These are phyloP conservation scores for Leishmania gerbilli DNA, from an alignment of 208 protist genomes.

Conservation along the genomic window DNA sequence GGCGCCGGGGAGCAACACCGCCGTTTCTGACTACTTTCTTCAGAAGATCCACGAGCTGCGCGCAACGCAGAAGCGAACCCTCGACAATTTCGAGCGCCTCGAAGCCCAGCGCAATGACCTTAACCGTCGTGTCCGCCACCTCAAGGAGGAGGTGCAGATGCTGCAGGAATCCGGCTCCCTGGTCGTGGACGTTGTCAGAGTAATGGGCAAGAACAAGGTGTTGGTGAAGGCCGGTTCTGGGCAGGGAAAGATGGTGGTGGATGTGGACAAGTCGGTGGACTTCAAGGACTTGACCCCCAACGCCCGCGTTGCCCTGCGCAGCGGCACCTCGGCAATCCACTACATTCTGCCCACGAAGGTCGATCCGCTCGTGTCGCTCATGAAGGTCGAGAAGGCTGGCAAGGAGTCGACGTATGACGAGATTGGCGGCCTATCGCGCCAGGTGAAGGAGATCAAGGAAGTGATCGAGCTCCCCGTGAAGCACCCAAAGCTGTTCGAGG, in stretches of 20 bases:
- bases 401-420: constrained; percentile 99
- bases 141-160: constrained; percentile 99
- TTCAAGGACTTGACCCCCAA: constrained; percentile 93
- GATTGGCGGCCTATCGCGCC: constrained; percentile 99
- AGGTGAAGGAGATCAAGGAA: constrained; percentile 97
- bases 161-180: constrained; percentile 98
- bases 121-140: constrained; percentile 94
- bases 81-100: constrained; percentile 87
- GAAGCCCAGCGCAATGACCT: constrained; percentile 90
- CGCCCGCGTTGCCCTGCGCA: constrained; percentile 97
- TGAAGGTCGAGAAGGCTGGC: constrained; percentile 99
- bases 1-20: constrained; percentile 31
- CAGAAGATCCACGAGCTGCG: constrained; percentile 92
- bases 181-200: constrained; percentile 99
- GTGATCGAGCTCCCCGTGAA: constrained; percentile 87
- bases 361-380: constrained; percentile 99
- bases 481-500: constrained; percentile 99
- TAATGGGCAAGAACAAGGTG: constrained; percentile 98
- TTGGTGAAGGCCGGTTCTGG: constrained; percentile 95
- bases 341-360: constrained; percentile 99
- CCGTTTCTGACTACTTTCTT: constrained; percentile 87
- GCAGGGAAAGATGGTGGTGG: constrained; percentile 99
- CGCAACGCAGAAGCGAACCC: constrained; percentile 81
- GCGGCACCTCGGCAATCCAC: constrained; percentile 97
- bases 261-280: constrained; percentile 97